Base-by-base conservation (phyloP, 2,329 filamentous ascomycete genomes). In the Cladosporium sp. region DNA sequence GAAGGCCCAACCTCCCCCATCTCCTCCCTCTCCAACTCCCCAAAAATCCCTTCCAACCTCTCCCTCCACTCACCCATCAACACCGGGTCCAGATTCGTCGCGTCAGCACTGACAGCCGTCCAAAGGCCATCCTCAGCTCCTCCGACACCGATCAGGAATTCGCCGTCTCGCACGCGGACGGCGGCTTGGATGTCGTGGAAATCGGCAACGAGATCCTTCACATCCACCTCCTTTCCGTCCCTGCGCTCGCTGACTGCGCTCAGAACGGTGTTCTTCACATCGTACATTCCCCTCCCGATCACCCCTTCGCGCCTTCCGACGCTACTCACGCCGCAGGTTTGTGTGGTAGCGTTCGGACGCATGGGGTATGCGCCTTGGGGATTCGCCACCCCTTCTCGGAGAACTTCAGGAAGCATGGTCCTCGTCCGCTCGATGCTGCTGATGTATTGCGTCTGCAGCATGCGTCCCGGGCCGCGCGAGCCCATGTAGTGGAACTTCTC, bases 321-420 rank as follows among this genome's bases (percentile, higher is more conserved):
- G 13, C 72, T 75, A 22, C 71, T 75, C 0, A 79, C 74, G 3
- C 77, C 77, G 64, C 75, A 77, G 4, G 77, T 80, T 10, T 77
- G 76, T 12, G 60, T 65, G 13, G 66, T 70, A 4, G 61, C 57
- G 13, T 69, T 70, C 20, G 63, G 62, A 8, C 62, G 68, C 35
- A 68, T 67, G 10, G 65, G 64, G 50, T 75, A 70, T 1, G 45
- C 60, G 2, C 76, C 75, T 58, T 78, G 76, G 1, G 75, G 72
- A 45, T 70, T 70, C 4, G 66, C 24, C 1, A 62, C 62, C 17
- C 7, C 20, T 17, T 50, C 25, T 13, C 17, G 22, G 15, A 64
- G 63, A 17, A 65, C 56, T n/a, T 68, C 49, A 0, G 76, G 75
- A 10, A 74, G 60, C 51, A 70, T 74, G 0, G 57, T 44, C 13